A percentile compares a stretch with the other conserved stretches of the same genome.
Conservation (phyloP, 495 filamentous ascomycete genomes). For the Penicillium soppii region DNA sequence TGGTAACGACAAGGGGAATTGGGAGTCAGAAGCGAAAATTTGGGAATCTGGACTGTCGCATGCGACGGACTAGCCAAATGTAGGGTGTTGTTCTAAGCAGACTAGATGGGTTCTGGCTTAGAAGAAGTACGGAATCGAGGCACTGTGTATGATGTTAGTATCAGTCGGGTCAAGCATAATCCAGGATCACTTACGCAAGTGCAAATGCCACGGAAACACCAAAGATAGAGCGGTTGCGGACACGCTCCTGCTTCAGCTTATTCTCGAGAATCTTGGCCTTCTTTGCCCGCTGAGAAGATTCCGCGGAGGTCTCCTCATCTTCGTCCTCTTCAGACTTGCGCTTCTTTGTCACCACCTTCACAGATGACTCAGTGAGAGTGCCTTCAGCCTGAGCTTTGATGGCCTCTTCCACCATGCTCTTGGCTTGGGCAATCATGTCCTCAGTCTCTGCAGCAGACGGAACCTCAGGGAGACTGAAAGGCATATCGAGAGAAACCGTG, state of each 20-base stretch:
- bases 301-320: conserved; percentile 53
- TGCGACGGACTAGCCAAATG: conserved; percentile 2
- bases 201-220: conserved; percentile 82
- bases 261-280: conserved; percentile 70
- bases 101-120: conserved; percentile 12
- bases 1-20: conserved; percentile 27
- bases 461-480: conserved; percentile 63
- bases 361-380: conserved; percentile 35
- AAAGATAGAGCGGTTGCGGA: conserved; percentile 77
- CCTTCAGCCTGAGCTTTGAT: conserved; percentile 51
- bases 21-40: conserved; percentile 9
- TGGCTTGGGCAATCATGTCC: conserved; percentile 80
- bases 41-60: conserved; percentile 6
- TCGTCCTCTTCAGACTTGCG: conserved; percentile 77
- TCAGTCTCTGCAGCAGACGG: conserved; percentile 72
- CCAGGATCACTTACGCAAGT: conserved; percentile 70
- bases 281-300: conserved; percentile 59
- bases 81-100: neutral
- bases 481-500: conserved; percentile 76
- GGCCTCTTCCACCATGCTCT: conserved; percentile 85
- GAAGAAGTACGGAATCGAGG: conserved; percentile 50
- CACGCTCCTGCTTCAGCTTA: conserved; percentile 76
- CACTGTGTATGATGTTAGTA: conserved; percentile 33
- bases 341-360: conserved; percentile 59
- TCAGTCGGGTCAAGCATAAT: neutral